phyloP scores from a whole-genome alignment of 352 stramenopile genomes.

The Globisporangium splendens region DNA sequence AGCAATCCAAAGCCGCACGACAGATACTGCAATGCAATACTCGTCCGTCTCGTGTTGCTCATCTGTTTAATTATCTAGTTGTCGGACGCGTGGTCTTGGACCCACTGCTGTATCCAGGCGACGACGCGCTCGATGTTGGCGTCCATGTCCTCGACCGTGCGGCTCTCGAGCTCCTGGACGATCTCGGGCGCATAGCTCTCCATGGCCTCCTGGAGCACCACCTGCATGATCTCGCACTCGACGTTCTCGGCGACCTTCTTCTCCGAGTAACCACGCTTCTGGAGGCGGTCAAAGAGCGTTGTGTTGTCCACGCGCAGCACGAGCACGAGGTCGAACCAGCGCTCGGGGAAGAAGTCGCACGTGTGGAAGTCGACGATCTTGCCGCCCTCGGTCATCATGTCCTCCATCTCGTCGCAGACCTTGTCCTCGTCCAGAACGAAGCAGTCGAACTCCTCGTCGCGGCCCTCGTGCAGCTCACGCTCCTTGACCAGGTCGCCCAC shows the following conservation, averaged over 20 bases:
- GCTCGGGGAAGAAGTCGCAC: conserved; percentile 97
- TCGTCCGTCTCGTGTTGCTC: too few relatives aligned
- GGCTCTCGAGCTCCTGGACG: conserved; percentile 93
- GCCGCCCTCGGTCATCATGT: conserved; percentile 84
- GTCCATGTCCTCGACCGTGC: conserved; percentile 96
- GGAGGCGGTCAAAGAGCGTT: conserved; percentile 87
- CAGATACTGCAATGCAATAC: not conserved
- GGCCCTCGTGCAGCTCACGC: conserved; percentile 69
- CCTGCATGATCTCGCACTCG: conserved; percentile 98
- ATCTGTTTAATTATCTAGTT: conserved; percentile 1
- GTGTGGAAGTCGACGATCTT: conserved; percentile 97
- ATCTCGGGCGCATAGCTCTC: conserved; percentile 94
- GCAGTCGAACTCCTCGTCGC: conserved; percentile 95
- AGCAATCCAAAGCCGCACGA: not conserved
- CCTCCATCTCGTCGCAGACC: conserved; percentile 94
- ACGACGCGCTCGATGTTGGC: conserved; percentile 91
- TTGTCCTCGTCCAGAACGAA: conserved; percentile 98
- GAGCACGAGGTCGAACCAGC: conserved; percentile 96
- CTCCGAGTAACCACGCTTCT: conserved; percentile 90
- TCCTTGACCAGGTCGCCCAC: conserved; percentile 93
- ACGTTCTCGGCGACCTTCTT: conserved; percentile 97
- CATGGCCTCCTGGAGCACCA: conserved; percentile 94
- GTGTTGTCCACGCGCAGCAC: conserved; percentile 91
- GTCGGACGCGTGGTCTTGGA: conserved; percentile 43
- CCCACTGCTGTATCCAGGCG: conserved; percentile 93